Percentiles rank a stretch among this genome's conserved stretches.
These are phyloP conservation scores for Sphaerostilbella broomeana DNA, from an alignment of 2,329 filamentous ascomycete species.

Conservation along the genomic window DNA sequence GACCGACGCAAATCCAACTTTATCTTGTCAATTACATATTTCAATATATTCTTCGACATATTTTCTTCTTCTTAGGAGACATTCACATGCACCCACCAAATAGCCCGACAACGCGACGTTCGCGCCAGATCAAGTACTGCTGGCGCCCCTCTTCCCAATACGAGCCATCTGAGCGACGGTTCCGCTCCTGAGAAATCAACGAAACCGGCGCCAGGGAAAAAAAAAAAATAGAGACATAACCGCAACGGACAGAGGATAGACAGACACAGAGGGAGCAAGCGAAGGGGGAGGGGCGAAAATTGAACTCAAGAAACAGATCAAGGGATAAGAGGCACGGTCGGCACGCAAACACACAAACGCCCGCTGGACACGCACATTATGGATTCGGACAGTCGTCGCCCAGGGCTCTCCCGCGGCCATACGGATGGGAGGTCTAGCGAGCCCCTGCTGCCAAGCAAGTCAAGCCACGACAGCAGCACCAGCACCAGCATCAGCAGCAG, in stretches of 20 bases:
- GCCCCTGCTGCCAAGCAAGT: too few species aligned
- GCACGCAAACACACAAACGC: conserved; percentile 13
- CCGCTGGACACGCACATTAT: conserved; percentile 24
- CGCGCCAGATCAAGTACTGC: conserved; percentile 21
- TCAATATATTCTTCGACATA: too few species aligned
- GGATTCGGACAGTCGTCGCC: conserved; percentile 37
- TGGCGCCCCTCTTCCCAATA: conserved; percentile 19
- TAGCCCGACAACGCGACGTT: conserved; percentile 9
- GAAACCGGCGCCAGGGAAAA: too few species aligned
- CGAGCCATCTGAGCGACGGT: conserved; percentile 22
- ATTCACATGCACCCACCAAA: conserved; percentile 22
- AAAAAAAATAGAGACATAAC: too few species aligned
- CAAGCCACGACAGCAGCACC: too few species aligned
- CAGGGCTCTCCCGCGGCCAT: conserved; percentile 38
- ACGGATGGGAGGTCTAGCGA: conserved; percentile 39
- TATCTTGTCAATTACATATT: too few species aligned
- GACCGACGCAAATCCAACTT: too few species aligned
- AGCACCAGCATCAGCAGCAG: conserved; percentile 28
- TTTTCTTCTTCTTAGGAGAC: conserved; percentile 13
- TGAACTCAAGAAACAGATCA: conserved; percentile 27
- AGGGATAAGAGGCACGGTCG: conserved; percentile 30
- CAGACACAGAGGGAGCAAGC: too few species aligned
- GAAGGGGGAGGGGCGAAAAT: conserved; percentile 7
- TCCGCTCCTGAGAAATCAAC: conserved; percentile 24
- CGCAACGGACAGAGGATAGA: too few species aligned